phyloP scores from a whole-genome alignment of 768 basidiomycete species.

The Thelephora ganbajun region DNA sequence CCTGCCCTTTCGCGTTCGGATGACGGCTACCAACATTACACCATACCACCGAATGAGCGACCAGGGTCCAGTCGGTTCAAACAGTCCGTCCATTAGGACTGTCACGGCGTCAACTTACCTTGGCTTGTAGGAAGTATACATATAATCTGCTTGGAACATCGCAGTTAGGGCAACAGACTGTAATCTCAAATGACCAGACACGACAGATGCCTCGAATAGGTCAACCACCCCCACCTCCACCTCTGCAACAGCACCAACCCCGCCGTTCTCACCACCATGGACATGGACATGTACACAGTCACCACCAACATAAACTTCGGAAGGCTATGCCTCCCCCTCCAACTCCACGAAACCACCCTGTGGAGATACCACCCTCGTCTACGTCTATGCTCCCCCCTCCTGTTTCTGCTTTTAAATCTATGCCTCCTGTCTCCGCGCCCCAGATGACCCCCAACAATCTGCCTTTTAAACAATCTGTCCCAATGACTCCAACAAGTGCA shows the following conservation, averaged over 20 bases:
- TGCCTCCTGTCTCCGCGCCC: conserved; percentile 8
- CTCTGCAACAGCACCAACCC: not conserved
- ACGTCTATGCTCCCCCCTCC: conserved; percentile 17
- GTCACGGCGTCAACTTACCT: not conserved
- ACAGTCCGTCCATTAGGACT: conserved; percentile 22
- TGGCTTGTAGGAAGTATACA: conserved; percentile 43
- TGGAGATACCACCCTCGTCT: conserved; percentile 11
- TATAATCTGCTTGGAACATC: conserved; percentile 37
- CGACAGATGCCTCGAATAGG: conserved; percentile 22
- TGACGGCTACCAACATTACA: conserved; percentile 5
- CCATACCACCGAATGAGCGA: conserved; percentile 16
- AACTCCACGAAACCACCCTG: conserved; percentile 19
- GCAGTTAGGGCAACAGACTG: conserved; percentile 20
- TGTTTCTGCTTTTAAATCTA: conserved; percentile 5
- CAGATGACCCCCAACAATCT: not conserved
- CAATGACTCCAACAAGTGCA: not conserved
- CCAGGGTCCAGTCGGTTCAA: conserved; percentile 37
- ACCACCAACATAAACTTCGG: conserved; percentile 3
- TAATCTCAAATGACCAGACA: conserved; percentile 28
- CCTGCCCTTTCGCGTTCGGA: conserved; percentile 23
- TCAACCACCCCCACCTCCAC: conserved; percentile 1
- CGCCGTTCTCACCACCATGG: conserved; percentile 1
- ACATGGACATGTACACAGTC: conserved; percentile 1
- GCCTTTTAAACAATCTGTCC: not conserved
- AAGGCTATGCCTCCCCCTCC: conserved; percentile 39